Evolutionary conservation across 2,329 filamentous ascomycete species (phyloP), one percentile per base, ranked within the genome.

Genomic region (Niveomyces coronatus): DNA sequence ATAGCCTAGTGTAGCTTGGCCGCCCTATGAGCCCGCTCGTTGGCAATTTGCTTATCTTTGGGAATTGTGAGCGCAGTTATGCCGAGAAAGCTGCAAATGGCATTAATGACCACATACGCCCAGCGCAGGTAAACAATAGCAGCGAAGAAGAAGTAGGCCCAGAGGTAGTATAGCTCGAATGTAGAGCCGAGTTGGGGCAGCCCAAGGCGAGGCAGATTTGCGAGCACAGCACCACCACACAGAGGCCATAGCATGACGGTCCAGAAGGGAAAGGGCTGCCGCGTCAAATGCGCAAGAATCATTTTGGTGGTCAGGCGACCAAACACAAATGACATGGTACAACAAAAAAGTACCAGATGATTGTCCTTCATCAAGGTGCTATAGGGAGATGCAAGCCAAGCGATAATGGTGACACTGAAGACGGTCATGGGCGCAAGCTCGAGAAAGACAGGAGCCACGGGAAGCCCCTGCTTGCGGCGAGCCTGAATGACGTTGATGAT

Each of bases 271-370:
- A 96, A 98, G 4, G 89, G 85, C 58, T 96, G 91, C 45, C 78
- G 78, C 2, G 91, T 91, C 36, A 98, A 70, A 60, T 98, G 91
- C 3, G 91, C 89, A 14, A 98, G 78, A 55, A 98, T 98, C 61
- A 96, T 96, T 68, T 96, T 98, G 27, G 91, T 98, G 0, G 91
- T 96, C 81, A 98, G 87, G 49, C 91, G 82, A 24, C 91, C 91
- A 59, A 98, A 96, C 42, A 95, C 91, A 52, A 96, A 88, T n/a
- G 85, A 84, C 70, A 96, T 83, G 43, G 85, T 94, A 43, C 94
- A 63, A 65, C 88, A 95, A 61, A 94, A 94, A 32, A 96, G 74
- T 9, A 93, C 79, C 2, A 98, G 74, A 53, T 91, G 84, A 63
- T 96, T 95, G 43, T 94, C 79, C 24, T 65, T 63, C 54, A 93